Evolutionary conservation across 2,329 filamentous ascomycete genomes (phyloP).

Genomic region (Diaporthe helianthi): DNA sequence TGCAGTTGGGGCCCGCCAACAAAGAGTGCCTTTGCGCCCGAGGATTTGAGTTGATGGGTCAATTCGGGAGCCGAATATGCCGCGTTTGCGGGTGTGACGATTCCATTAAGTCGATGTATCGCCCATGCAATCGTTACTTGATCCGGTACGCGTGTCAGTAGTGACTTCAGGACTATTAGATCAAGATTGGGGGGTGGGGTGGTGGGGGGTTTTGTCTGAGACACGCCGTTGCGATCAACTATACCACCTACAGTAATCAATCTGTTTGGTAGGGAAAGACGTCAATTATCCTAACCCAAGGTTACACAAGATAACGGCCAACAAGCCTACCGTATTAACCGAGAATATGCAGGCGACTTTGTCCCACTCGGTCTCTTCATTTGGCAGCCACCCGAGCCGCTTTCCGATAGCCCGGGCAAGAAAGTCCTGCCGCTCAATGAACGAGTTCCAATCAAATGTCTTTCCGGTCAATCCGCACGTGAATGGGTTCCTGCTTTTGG

Average conservation of each 20-base stretch:
- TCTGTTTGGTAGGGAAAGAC: constrained; percentile 2
- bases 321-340: constrained; percentile 72
- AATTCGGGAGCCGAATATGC: constrained; percentile 75
- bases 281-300: not conserved
- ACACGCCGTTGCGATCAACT: not conserved
- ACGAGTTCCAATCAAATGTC: constrained; percentile 68
- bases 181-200: not conserved
- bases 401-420: constrained; percentile 73
- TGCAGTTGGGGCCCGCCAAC: constrained; percentile 73
- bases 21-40: constrained; percentile 73
- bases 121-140: constrained; percentile 74
- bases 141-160: constrained; percentile 27
- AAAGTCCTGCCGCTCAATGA: constrained; percentile 69
- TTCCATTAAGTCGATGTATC: constrained; percentile 75
- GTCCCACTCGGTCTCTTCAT: constrained; percentile 79
- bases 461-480: constrained; percentile 78
- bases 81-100: constrained; percentile 78
- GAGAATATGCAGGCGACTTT: constrained; percentile 80
- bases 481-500: constrained; percentile 72
- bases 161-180: not conserved
- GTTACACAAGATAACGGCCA: not conserved
- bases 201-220: too few species aligned
- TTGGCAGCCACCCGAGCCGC: constrained; percentile 74
- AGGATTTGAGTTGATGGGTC: constrained; percentile 74
- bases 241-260: constrained; percentile 4